These are phyloP conservation scores for Dipodascopsis uninucleata DNA, from an alignment of 805 yeast species.

Conservation along the genomic window DNA sequence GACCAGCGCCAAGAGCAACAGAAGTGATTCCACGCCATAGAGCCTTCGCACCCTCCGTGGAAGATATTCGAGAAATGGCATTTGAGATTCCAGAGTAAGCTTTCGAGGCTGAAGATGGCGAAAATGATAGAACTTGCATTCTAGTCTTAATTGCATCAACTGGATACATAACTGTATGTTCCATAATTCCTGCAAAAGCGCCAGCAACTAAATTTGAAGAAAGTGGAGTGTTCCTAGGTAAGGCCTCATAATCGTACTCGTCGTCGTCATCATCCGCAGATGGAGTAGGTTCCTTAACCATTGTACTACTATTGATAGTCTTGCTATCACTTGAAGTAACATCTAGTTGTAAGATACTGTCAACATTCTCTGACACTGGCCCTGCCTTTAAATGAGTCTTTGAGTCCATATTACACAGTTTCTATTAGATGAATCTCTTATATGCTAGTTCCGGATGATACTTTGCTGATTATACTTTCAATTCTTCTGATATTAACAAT, in stretches of 20 bases:
- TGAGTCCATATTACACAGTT: no score
- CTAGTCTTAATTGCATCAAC: constrained; percentile 91
- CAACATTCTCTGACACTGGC: no score
- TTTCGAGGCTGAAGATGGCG: constrained; percentile 27
- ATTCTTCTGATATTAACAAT: no score
- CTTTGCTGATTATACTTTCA: no score
- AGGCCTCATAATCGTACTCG: constrained; percentile 76
- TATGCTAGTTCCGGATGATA: no score
- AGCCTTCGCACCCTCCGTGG: constrained; percentile 82
- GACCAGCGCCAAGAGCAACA: constrained; percentile 96
- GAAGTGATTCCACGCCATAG: constrained; percentile 93
- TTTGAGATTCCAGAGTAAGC: constrained; percentile 48
- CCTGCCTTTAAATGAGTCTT: no score
- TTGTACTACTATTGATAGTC: no score
- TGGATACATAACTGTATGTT: constrained; percentile 95
- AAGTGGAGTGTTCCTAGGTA: constrained; percentile 82
- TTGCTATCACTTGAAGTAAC: no score
- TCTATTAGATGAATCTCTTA: no score
- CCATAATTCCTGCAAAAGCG: constrained; percentile 99
- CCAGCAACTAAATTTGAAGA: constrained; percentile 85
- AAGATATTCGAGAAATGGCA: constrained; percentile 70
- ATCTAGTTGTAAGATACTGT: no score
- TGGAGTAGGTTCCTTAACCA: not conserved
- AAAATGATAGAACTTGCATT: constrained; percentile 60
- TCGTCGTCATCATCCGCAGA: constrained; percentile 22